phyloP scores from a whole-genome alignment of 352 stramenopile genomes.

The Achlya hypogyna region DNA sequence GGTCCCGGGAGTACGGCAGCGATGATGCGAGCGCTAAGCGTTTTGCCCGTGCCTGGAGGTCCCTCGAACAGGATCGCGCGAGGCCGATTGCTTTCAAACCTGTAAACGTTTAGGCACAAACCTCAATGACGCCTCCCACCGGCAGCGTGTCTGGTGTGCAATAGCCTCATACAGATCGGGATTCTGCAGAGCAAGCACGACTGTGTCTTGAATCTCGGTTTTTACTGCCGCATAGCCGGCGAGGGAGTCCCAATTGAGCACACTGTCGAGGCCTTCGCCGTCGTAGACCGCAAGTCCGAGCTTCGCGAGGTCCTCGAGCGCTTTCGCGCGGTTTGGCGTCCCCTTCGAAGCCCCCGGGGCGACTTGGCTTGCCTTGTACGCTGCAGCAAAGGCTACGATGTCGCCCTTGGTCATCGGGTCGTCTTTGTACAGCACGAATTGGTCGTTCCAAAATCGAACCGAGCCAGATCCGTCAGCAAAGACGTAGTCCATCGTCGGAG shows the following conservation, averaged over 20 bases:
- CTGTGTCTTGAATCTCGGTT: conserved; percentile 87
- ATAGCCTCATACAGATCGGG: conserved; percentile 87
- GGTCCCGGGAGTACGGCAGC: conserved; percentile 25
- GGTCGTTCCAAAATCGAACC: conserved; percentile 42
- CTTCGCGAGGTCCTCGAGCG: conserved; percentile 66
- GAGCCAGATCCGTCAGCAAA: conserved; percentile 66
- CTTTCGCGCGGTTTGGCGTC: conserved; percentile 11
- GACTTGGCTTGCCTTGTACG: conserved; percentile 75
- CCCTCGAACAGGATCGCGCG: conserved; percentile 89
- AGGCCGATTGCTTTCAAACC: conserved; percentile 76
- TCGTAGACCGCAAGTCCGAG: conserved; percentile 81
- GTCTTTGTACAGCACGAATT: conserved; percentile 84
- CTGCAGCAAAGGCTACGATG: conserved; percentile 63
- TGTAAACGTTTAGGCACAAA: background rate
- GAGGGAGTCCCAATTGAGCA: conserved; percentile 67
- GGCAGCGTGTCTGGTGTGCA: conserved; percentile 77
- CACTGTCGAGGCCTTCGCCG: conserved; percentile 38
- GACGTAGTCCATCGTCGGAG: conserved; percentile 54
- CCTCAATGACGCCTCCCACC: conserved; percentile 29
- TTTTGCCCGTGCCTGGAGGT: conserved; percentile 91
- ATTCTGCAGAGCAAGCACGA: conserved; percentile 88
- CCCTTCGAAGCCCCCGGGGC: conserved; percentile 20
- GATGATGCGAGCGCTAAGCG: conserved; percentile 90
- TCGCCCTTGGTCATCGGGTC: conserved; percentile 59
- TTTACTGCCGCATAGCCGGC: conserved; percentile 88